phyloP scores from a whole-genome alignment of 1,284 basidiomycete genomes.

The Cerrena zonata region DNA sequence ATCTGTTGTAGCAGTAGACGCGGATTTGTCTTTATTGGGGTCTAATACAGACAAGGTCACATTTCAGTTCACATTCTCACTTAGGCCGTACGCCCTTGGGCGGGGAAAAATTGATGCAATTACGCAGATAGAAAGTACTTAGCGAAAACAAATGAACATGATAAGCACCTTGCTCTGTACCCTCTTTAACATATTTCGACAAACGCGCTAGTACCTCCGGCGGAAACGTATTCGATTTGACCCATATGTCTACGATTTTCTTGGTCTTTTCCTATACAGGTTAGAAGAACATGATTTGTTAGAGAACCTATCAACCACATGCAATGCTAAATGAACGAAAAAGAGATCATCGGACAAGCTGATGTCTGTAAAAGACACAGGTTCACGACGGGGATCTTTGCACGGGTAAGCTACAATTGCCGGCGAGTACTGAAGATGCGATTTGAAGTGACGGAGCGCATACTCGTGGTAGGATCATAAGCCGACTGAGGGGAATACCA shows the following conservation, averaged over 20 bases:
- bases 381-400: not conserved
- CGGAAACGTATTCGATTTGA: constrained; percentile 81
- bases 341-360: constrained; percentile 17
- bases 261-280: constrained; percentile 80
- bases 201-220: constrained; percentile 61
- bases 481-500: too few species aligned
- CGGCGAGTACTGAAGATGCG: not conserved
- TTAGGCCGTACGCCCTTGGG: constrained; percentile 31
- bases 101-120: constrained; percentile 45
- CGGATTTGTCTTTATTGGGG: constrained; percentile 43
- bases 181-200: constrained; percentile 56
- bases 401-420: not conserved
- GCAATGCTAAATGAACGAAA: not conserved
- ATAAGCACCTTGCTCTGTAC: constrained; percentile 74
- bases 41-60: constrained; percentile 57
- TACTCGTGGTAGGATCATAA: too few species aligned
- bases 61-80: constrained; percentile 67
- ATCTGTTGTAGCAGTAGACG: constrained; percentile 33
- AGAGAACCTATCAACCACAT: constrained; percentile 1
- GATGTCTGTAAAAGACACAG: constrained; percentile 6
- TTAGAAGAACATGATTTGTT: constrained; percentile 4
- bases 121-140: constrained; percentile 68
- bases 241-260: constrained; percentile 94
- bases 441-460: too few species aligned
- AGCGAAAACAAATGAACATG: constrained; percentile 61